These are phyloP conservation scores for Eimeria falciformis DNA, from an alignment of 169 alveolate species.

Conservation along the genomic window DNA sequence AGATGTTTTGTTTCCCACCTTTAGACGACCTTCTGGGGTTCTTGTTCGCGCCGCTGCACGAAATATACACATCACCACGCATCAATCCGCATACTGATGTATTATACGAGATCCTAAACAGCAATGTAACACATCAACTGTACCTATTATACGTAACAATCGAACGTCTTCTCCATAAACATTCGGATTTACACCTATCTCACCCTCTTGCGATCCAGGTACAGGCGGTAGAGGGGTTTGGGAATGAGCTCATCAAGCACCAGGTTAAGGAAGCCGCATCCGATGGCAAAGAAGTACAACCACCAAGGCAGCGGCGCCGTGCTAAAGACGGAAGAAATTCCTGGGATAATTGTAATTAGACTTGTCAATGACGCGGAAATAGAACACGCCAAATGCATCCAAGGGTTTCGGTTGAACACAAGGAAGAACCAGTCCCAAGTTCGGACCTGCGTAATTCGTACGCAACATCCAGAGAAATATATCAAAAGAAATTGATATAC, in stretches of 20 bases:
- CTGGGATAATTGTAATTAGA: constrained; percentile 89
- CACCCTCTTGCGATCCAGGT: background rate
- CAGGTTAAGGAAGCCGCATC: constrained; percentile 89
- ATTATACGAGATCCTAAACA: no score
- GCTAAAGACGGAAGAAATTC: constrained; percentile 86
- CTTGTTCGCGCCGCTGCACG: no score
- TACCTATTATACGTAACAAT: no score
- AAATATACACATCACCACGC: no score
- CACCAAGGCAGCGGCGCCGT: constrained; percentile 91
- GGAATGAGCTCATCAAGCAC: constrained; percentile 90
- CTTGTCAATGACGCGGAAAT: constrained; percentile 91
- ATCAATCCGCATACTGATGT: no score
- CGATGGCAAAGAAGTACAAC: constrained; percentile 90
- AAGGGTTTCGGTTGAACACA: constrained; percentile 91
- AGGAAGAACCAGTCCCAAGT: constrained; percentile 91
- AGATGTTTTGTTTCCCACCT: no score
- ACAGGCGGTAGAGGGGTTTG: constrained; percentile 86
- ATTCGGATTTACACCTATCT: no score
- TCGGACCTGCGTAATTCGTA: constrained; percentile 80
- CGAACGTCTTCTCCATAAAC: no score
- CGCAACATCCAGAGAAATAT: background rate
- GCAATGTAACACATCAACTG: no score
- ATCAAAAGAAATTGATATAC: no score
- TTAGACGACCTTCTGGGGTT: no score
- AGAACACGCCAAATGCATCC: constrained; percentile 94